These are phyloP conservation scores for Ophiocordyceps unilateralis DNA, from an alignment of 2,329 filamentous ascomycete species.

Conservation along the genomic window DNA sequence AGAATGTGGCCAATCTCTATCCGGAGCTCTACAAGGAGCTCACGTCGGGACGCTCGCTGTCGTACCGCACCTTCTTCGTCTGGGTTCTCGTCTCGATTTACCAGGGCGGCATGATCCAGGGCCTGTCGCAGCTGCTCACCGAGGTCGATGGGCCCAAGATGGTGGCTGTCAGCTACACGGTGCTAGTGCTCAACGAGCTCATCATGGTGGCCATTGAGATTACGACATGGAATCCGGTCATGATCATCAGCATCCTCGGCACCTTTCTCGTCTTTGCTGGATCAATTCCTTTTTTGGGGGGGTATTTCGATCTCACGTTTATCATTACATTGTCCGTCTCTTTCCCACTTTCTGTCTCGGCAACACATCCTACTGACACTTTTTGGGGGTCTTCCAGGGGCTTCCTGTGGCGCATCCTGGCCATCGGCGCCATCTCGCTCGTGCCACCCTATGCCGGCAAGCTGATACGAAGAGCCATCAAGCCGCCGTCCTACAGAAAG, in stretches of 20 bases:
- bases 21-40: constrained; percentile 96
- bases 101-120: constrained; percentile 89
- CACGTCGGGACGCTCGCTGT: constrained; percentile 72
- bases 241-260: constrained; percentile 71
- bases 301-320: constrained; percentile 78
- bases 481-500: constrained; percentile 88
- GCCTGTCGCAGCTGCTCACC: constrained; percentile 76
- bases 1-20: constrained; percentile 83
- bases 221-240: constrained; percentile 89
- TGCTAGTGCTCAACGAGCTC: constrained; percentile 82
- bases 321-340: constrained; percentile 47
- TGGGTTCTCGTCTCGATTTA: constrained; percentile 95
- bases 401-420: constrained; percentile 76
- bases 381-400: constrained; percentile 39
- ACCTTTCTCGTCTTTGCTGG: constrained; percentile 69
- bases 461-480: constrained; percentile 66
- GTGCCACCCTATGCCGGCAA: constrained; percentile 81
- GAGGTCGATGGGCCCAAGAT: constrained; percentile 58
- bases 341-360: background rate
- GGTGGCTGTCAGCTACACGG: constrained; percentile 83
- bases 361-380: no score
- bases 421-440: constrained; percentile 63
- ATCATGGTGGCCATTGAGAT: constrained; percentile 95
- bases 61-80: constrained; percentile 87
- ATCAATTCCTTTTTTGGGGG: constrained; percentile 68